Base-by-base conservation (phyloP, 306 rosid species). In the Aeschynomene evenia region DNA sequence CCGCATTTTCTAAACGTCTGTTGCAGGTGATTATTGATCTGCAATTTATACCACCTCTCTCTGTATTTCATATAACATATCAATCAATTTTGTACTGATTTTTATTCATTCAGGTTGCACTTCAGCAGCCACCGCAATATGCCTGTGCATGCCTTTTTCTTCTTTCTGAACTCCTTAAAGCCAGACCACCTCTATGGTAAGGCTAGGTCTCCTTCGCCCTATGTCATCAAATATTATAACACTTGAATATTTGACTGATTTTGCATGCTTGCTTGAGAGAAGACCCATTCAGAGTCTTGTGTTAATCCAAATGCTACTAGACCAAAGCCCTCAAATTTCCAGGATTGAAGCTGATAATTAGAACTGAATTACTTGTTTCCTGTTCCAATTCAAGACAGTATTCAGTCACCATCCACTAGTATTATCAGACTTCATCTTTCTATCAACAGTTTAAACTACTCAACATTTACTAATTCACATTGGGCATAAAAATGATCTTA, bases 61-160 rank as follows among this genome's bases (percentile, higher is more conserved):
- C 26, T 23, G 33, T 13, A 7, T 51, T 7, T 61, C 3, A 16
- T 60, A 45, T 66, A 63, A 50, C 42, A 49, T 14, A 28, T 23
- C 28, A 46, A 29, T 63, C 18, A 52, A 22, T 7, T 9, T 63
- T 13, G 6, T 48, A 15, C 16, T 73, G 33, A 18, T 9, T 29
- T 46, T 74, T 63, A n/a, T 64, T 57, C 56, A 13, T 51, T 66
- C 96, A 94, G 99, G 70, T 94, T 36, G 91, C 97, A 3, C 97
- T 94, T 76, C 99, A 94, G 77, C 97, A 91, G 82, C 97, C 96
- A 2, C 92, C 99, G 46, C 99, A 91, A 49, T 91, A 81, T 81
- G 88, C 96, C n/a, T 94, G 99, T 65, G 97, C 96, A 29, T 91
- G 91, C 74, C 89, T 94, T 52, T 94, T 94, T 77, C 91, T 94